phyloP scores from a whole-genome alignment of 2,329 filamentous ascomycete species.

The Epichloe aotearoae region DNA sequence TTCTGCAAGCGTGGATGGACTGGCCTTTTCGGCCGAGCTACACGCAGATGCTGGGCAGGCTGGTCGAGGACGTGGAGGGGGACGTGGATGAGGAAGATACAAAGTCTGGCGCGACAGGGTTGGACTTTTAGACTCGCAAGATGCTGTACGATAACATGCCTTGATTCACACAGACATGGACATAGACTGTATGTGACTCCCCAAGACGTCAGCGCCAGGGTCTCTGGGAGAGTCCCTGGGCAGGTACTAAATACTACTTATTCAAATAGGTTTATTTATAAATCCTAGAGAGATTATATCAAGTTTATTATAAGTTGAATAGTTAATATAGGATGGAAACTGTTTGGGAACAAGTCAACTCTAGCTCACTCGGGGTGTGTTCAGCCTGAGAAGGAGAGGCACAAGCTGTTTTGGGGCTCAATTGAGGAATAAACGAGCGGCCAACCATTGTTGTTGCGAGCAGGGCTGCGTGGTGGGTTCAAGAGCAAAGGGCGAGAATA shows the following conservation, averaged over 20 bases:
- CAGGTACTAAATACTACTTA: too few species aligned
- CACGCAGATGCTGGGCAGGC: slow-evolving; percentile 31
- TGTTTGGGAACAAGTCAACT: not conserved
- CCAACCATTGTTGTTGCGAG: too few species aligned
- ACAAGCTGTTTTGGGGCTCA: not conserved
- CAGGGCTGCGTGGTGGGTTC: too few species aligned
- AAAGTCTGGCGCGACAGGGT: slow-evolving; percentile 10
- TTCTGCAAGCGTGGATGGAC: slow-evolving; percentile 45
- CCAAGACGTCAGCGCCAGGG: not conserved
- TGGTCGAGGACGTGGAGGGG: slow-evolving; percentile 16
- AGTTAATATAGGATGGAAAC: not conserved
- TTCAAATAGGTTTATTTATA: too few species aligned
- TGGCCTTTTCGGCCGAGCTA: slow-evolving; percentile 52
- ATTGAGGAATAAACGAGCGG: not conserved
- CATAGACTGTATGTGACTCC: too few species aligned
- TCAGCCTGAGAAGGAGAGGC: not conserved
- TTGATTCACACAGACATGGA: too few species aligned
- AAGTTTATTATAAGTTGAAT: too few species aligned
- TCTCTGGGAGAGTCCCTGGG: not conserved
- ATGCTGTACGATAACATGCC: too few species aligned
- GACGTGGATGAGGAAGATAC: slow-evolving; percentile 15
- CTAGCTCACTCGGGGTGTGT: not conserved
- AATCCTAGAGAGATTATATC: too few species aligned
- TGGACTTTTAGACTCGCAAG: too few species aligned
- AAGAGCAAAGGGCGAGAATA: too few species aligned